These are phyloP conservation scores for Zygoascus flipseniorum DNA, from an alignment of 805 yeast genomes.

Conservation along the genomic window DNA sequence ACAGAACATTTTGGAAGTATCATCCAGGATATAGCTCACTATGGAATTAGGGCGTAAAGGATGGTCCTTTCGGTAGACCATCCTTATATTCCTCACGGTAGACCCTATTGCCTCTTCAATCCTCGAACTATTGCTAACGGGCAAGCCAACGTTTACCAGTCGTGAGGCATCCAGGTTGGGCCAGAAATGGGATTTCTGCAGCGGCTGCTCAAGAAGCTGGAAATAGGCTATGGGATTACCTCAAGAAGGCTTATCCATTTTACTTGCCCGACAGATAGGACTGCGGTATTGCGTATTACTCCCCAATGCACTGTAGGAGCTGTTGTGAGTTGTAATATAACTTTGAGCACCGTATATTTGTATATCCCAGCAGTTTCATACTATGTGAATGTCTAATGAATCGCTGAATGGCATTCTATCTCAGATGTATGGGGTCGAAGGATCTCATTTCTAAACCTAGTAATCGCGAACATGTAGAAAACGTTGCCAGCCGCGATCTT, in stretches of 20 bases:
- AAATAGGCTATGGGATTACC: constrained; percentile 29
- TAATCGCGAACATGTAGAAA: background rate
- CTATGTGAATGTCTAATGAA: too few species aligned
- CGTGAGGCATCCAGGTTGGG: constrained; percentile 36
- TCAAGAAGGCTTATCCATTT: too few species aligned
- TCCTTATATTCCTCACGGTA: constrained; percentile 39
- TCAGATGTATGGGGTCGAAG: too few species aligned
- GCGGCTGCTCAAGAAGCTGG: constrained; percentile 29
- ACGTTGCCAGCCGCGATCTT: background rate
- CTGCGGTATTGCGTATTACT: too few species aligned
- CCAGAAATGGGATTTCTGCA: constrained; percentile 31
- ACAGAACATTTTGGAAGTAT: background rate
- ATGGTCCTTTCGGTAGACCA: constrained; percentile 39
- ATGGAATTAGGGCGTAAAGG: constrained; percentile 12
- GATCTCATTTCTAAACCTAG: background rate
- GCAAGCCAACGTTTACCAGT: constrained; percentile 32
- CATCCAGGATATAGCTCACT: background rate
- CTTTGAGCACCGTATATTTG: too few species aligned
- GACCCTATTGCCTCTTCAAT: constrained; percentile 35
- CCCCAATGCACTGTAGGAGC: too few species aligned
- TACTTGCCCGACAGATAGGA: too few species aligned
- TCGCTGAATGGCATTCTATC: too few species aligned
- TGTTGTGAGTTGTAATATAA: too few species aligned
- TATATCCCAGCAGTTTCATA: too few species aligned
- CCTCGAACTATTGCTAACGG: constrained; percentile 30